These are phyloP conservation scores for Apiotrichum siamense DNA, from an alignment of 1,284 basidiomycete species.

Conservation along the genomic window DNA sequence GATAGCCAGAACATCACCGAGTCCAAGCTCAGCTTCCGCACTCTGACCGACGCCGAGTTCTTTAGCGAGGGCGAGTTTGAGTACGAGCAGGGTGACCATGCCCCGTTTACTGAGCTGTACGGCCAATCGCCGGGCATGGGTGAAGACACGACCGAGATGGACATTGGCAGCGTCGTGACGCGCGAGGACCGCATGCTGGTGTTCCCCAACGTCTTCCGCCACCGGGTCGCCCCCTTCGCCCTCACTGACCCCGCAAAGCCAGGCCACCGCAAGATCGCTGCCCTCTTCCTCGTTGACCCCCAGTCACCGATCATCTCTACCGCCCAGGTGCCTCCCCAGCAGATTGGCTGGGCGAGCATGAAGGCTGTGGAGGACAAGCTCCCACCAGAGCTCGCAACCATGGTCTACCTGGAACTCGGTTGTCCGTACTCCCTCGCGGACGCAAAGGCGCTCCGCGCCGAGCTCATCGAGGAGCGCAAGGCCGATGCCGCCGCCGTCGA, in stretches of 20 bases:
- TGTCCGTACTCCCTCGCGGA: conserved; percentile 7
- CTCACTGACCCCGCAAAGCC: conserved; percentile 2
- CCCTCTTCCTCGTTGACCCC: conserved; percentile 18
- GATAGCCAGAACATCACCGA: conserved; percentile 1
- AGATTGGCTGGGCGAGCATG: conserved; percentile 2
- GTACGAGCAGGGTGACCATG: conserved; percentile 10
- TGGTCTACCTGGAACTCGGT: conserved; percentile 6
- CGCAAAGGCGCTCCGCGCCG: conserved; percentile 10
- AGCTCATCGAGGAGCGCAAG: conserved; percentile 16
- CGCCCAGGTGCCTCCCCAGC: conserved; percentile 14
- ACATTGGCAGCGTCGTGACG: not conserved
- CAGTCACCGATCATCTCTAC: conserved; percentile 4
- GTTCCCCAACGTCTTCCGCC: conserved; percentile 4
- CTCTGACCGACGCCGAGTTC: not conserved
- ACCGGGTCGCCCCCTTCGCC: not conserved
- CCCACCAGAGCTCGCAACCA: conserved; percentile 6
- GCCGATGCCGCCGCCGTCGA: not conserved
- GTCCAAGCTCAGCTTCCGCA: not conserved
- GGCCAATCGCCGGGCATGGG: not conserved
- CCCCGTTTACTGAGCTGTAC: not conserved
- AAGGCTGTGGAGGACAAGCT: not conserved
- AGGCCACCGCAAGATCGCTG: conserved; percentile 18
- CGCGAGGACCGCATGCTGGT: not conserved
- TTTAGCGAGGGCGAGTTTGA: not conserved
- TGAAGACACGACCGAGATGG: not conserved